phyloP scores from a whole-genome alignment of 2,329 filamentous ascomycete species.

The Phyllosticta paracitricarpa region DNA sequence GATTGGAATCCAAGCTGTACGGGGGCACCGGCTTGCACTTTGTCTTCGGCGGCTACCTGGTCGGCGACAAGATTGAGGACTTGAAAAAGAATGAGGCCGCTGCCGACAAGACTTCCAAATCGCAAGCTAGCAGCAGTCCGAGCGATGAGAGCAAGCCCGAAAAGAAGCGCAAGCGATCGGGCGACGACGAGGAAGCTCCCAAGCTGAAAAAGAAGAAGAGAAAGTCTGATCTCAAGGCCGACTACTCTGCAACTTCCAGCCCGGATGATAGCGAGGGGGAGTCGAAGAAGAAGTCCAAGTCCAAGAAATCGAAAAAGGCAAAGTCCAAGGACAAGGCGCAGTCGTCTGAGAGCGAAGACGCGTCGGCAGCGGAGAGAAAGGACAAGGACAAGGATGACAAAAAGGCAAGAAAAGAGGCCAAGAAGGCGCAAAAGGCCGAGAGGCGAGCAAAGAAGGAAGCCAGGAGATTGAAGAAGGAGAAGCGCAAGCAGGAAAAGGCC shows the following conservation, averaged over 20 bases:
- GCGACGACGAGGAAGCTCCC: constrained; percentile 20
- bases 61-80: constrained; percentile 46
- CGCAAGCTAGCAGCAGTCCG: neutral
- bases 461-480: constrained; percentile 38
- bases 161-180: constrained; percentile 25
- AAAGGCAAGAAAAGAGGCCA: constrained; percentile 13
- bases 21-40: constrained; percentile 71
- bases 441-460: constrained; percentile 35
- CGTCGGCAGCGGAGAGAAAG: constrained; percentile 29
- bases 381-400: constrained; percentile 29
- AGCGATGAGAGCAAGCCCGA: constrained; percentile 11
- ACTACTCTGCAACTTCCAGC: constrained; percentile 6
- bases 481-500: constrained; percentile 31
- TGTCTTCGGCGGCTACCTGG: constrained; percentile 68
- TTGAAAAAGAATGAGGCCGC: constrained; percentile 38
- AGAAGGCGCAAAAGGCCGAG: constrained; percentile 32
- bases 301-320: constrained; percentile 23
- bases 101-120: constrained; percentile 12
- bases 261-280: neutral
- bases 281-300: constrained; percentile 23
- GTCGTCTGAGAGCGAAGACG: constrained; percentile 12
- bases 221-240: constrained; percentile 22
- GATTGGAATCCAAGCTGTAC: constrained; percentile 63
- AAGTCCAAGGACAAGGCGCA: constrained; percentile 14
- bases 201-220: constrained; percentile 30